Evolutionary conservation across 257 asterid species (phyloP).

Genomic region (Cruciata laevipes): DNA sequence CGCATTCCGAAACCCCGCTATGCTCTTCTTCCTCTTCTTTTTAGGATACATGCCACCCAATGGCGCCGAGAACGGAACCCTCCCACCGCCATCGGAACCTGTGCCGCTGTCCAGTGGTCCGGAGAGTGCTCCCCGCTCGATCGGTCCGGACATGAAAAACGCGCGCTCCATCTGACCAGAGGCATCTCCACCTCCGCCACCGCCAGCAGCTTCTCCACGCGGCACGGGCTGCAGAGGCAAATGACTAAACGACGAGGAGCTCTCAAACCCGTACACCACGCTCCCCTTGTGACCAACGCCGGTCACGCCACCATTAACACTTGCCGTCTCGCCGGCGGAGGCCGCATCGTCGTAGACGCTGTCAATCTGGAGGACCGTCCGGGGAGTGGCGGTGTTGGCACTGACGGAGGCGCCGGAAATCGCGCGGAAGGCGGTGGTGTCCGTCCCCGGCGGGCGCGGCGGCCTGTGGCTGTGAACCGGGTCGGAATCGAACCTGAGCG

Average conservation of each 20-base stretch:
- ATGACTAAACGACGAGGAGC: slow-evolving; percentile 81
- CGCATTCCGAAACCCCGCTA: slow-evolving; percentile 69
- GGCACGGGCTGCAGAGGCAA: slow-evolving; percentile 89
- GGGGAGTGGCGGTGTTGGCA: slow-evolving; percentile 77
- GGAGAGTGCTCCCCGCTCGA: slow-evolving; percentile 85
- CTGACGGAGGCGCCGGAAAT: slow-evolving; percentile 95
- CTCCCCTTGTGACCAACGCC: slow-evolving; percentile 37
- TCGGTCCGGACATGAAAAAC: slow-evolving; percentile 92
- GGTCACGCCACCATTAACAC: slow-evolving; percentile 1
- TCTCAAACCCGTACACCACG: slow-evolving; percentile 69
- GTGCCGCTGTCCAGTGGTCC: slow-evolving; percentile 62
- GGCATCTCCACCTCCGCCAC: slow-evolving; percentile 50
- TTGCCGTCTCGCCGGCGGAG: slow-evolving; percentile 5
- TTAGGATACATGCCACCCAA: slow-evolving; percentile 64
- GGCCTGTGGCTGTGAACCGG: slow-evolving; percentile 22
- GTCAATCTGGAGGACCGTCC: slow-evolving; percentile 66
- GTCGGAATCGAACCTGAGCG: slow-evolving; percentile 77
- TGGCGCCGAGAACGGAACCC: slow-evolving; percentile 84
- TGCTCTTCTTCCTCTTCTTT: slow-evolving; percentile 68
- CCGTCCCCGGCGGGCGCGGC: slow-evolving; percentile 38
- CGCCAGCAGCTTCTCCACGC: slow-evolving; percentile 44
- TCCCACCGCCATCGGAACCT: slow-evolving; percentile 26
- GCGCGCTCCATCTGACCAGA: slow-evolving; percentile 75
- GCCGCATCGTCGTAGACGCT: slow-evolving; percentile 46
- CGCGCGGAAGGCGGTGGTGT: slow-evolving; percentile 82